A percentile compares a stretch with the other conserved stretches of the same genome.
These are phyloP conservation scores for Testicularia cyperi DNA, from an alignment of 1,284 basidiomycete species.

Conservation along the genomic window DNA sequence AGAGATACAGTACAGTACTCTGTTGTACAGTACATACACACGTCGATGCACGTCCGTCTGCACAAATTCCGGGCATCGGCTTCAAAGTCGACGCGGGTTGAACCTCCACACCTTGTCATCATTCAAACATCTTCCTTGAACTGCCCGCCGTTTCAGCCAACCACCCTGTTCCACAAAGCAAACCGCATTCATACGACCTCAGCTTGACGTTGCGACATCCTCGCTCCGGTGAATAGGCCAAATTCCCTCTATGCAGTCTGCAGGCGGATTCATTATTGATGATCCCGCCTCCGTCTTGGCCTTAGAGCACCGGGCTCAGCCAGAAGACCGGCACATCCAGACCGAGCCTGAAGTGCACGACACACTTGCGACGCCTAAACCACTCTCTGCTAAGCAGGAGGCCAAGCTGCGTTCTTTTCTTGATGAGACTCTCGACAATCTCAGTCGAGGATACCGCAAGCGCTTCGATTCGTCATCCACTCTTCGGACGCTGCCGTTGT, in stretches of 20 bases:
- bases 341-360: neutral
- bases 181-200: too few species aligned
- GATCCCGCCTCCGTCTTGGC: constrained; percentile 24
- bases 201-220: too few species aligned
- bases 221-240: too few species aligned
- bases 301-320: neutral
- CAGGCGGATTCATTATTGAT: constrained; percentile 32
- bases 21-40: too few species aligned
- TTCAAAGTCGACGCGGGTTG: too few species aligned
- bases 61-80: too few species aligned
- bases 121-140: too few species aligned
- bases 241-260: constrained; percentile 36
- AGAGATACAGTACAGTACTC: too few species aligned
- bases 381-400: constrained; percentile 38
- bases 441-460: constrained; percentile 42
- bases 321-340: neutral
- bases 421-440: constrained; percentile 36
- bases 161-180: too few species aligned
- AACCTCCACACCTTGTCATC: too few species aligned
- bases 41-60: too few species aligned
- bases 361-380: constrained; percentile 18
- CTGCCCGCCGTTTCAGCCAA: too few species aligned
- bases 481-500: constrained; percentile 30
- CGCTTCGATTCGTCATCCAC: constrained; percentile 35
- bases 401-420: constrained; percentile 43